phyloP scores from a whole-genome alignment of 768 basidiomycete genomes.

The Trametes cingulata region DNA sequence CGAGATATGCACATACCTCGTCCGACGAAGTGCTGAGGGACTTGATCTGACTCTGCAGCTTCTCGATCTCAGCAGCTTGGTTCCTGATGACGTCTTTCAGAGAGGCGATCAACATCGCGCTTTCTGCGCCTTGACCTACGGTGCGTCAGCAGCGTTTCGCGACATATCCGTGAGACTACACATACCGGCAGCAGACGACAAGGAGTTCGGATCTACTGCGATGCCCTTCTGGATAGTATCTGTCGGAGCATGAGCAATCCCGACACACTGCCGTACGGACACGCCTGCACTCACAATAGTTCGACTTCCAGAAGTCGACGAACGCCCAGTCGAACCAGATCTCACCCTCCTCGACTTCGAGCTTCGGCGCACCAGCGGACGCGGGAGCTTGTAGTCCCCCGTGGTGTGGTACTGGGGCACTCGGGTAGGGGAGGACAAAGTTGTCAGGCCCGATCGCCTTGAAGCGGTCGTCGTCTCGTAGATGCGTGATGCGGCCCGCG shows the following conservation, averaged over 20 bases:
- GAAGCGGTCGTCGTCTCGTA: conserved; percentile 93
- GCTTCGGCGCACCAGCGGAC: conserved; percentile 37
- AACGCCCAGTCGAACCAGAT: conserved; percentile 99
- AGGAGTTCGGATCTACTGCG: conserved; percentile 64
- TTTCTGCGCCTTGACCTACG: conserved; percentile 58
- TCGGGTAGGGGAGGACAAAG: conserved; percentile 62
- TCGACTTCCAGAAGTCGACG: conserved; percentile 98
- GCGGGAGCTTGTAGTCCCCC: conserved; percentile 30
- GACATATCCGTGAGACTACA: not conserved
- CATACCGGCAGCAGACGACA: conserved; percentile 61
- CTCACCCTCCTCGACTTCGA: conserved; percentile 61
- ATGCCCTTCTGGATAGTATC: conserved; percentile 79
- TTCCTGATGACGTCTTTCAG: conserved; percentile 80
- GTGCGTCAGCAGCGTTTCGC: not conserved
- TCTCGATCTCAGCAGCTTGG: conserved; percentile 80
- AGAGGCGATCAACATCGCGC: conserved; percentile 78
- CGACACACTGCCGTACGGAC: not conserved
- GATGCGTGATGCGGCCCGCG: conserved; percentile 78
- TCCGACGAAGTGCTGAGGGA: conserved; percentile 37
- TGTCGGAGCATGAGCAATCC: conserved; percentile 29
- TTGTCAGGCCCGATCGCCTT: conserved; percentile 85
- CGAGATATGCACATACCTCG: conserved; percentile 29
- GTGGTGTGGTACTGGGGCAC: conserved; percentile 12
- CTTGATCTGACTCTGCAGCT: conserved; percentile 61
- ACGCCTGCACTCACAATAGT: conserved; percentile 70